Percentiles rank a stretch among this genome's conserved stretches.
These are phyloP conservation scores for Rhodotorula diobovata DNA, from an alignment of 768 basidiomycete genomes.

Conservation along the genomic window DNA sequence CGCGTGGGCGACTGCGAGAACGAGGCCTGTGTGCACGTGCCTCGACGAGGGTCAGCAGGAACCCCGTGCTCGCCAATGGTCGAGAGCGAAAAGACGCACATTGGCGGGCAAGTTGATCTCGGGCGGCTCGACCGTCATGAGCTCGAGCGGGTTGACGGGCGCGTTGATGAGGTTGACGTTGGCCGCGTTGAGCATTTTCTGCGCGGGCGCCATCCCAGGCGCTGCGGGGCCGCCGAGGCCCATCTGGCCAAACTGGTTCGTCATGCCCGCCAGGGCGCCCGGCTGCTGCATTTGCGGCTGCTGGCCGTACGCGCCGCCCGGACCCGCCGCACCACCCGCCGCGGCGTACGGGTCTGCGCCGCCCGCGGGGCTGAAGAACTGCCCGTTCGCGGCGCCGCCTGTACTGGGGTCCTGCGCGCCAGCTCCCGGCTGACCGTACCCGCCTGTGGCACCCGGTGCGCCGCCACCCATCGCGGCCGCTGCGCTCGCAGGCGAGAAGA, in stretches of 20 bases:
- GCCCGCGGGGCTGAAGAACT: slow-evolving; percentile 22
- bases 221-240: slow-evolving; percentile 55
- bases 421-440: not conserved
- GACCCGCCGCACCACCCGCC: slow-evolving; percentile 1
- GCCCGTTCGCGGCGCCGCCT: slow-evolving; percentile 1
- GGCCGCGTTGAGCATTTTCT: slow-evolving; percentile 46
- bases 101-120: slow-evolving; percentile 84
- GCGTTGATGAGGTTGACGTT: slow-evolving; percentile 89
- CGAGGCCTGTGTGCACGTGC: slow-evolving; percentile 51
- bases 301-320: slow-evolving; percentile 19
- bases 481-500: slow-evolving; percentile 32
- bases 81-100: slow-evolving; percentile 42
- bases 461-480: not conserved
- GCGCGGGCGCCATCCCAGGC: too few relatives aligned
- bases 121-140: slow-evolving; percentile 69
- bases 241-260: slow-evolving; percentile 87
- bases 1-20: slow-evolving; percentile 71
- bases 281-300: slow-evolving; percentile 45
- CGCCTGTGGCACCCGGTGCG: not conserved
- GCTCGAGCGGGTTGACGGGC: slow-evolving; percentile 82
- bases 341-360: not conserved
- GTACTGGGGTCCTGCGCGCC: not conserved
- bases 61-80: too few relatives aligned
- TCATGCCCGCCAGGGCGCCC: slow-evolving; percentile 51
- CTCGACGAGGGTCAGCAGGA: not conserved